Evolutionary conservation across 176 grass and related monocot species (phyloP).

Genomic region (Eleusine coracana): DNA sequence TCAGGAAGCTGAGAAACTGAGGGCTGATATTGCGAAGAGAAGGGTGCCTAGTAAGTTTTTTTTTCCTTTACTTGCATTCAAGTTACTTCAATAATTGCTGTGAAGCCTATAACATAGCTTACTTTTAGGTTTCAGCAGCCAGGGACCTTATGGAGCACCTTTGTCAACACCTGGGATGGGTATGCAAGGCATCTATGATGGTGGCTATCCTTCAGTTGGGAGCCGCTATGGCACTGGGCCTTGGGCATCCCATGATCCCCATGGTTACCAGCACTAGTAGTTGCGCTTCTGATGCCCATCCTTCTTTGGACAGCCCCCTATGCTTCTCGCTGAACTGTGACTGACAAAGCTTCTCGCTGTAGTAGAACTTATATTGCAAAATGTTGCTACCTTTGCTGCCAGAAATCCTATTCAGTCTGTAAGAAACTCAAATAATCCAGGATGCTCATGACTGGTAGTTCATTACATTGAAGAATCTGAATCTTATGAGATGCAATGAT

Average conservation of each 20-base stretch:
- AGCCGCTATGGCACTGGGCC: constrained; percentile 49
- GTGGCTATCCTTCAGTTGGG: constrained; percentile 36
- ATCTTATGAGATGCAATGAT: background rate
- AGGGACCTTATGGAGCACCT: constrained; percentile 48
- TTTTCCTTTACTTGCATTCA: background rate
- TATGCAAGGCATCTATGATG: constrained; percentile 46
- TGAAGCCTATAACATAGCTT: constrained; percentile 26
- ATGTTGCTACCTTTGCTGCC: constrained; percentile 7
- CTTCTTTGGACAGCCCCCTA: background rate
- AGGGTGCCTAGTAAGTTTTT: constrained; percentile 45
- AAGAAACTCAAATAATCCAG: background rate
- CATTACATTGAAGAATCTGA: background rate
- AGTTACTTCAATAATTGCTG: constrained; percentile 1
- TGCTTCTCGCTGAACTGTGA: background rate
- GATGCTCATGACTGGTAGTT: background rate
- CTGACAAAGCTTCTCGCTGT: background rate
- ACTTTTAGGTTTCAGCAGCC: constrained; percentile 50
- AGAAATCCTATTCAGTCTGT: background rate
- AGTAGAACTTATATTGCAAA: background rate
- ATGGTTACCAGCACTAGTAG: constrained; percentile 36
- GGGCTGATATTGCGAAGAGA: constrained; percentile 62
- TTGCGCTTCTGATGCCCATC: background rate
- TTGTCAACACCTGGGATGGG: constrained; percentile 41
- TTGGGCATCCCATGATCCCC: constrained; percentile 43
- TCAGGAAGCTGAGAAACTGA: constrained; percentile 66